A percentile compares a stretch with the other conserved stretches of the same genome.
Conservation (phyloP, 495 filamentous ascomycete species). For the Aspergillus hancockii region DNA sequence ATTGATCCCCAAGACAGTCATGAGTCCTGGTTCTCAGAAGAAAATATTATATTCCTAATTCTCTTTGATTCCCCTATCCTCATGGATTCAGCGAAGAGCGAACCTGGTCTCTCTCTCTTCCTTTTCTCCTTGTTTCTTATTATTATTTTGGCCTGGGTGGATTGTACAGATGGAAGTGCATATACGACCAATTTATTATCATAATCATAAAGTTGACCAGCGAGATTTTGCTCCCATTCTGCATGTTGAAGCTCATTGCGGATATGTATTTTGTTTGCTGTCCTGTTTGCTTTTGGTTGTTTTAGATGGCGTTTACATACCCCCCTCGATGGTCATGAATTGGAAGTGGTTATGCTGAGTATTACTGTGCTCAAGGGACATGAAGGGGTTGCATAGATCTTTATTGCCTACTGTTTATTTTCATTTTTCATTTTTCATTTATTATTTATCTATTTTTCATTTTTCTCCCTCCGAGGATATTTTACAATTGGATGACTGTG, state of each 20-base stretch:
- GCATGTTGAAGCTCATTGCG: conserved; percentile 15
- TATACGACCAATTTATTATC: conserved; percentile 19
- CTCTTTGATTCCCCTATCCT: conserved; percentile 29
- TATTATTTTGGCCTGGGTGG: conserved; percentile 13
- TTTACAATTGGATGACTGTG: neutral
- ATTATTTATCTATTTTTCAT: conserved; percentile 1
- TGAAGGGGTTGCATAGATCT: conserved; percentile 5
- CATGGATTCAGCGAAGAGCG: conserved; percentile 27
- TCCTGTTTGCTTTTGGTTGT: conserved; percentile 4
- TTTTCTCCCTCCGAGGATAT: conserved; percentile 10
- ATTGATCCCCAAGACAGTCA: neutral
- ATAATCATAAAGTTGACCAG: conserved; percentile 2
- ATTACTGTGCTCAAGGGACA: conserved; percentile 6
- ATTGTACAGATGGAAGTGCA: conserved; percentile 28
- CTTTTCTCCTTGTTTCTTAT: conserved; percentile 13
- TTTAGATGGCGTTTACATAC: conserved; percentile 25
- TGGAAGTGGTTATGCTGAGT: conserved; percentile 11
- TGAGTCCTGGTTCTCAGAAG: neutral
- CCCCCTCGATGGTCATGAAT: conserved; percentile 17
- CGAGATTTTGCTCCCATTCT: conserved; percentile 2
- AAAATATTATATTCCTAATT: neutral
- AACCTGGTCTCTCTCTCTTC: conserved; percentile 3
- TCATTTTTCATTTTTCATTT: conserved; percentile 9
- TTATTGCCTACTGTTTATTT: neutral
- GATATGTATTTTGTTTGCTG: conserved; percentile 14